Percentiles rank a stretch among this genome's conserved stretches.
Evolutionary conservation across 2,329 filamentous ascomycete species (phyloP).

Genomic region (Botrytis elliptica): DNA sequence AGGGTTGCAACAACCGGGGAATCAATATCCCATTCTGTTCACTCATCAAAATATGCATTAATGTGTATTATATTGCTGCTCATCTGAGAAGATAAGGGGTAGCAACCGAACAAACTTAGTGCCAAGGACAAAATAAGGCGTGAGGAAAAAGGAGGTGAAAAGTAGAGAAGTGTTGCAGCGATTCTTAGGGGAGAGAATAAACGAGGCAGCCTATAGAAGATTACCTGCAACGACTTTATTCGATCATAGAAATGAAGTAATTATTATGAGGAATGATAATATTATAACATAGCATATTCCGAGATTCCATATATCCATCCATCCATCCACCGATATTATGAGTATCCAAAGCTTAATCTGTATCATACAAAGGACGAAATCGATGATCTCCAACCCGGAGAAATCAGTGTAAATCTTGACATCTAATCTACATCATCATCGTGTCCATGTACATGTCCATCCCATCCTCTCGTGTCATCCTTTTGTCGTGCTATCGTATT

Average conservation of each 20-base stretch:
- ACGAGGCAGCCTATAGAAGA: background rate
- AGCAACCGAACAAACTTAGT: background rate
- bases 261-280: conserved; percentile 1
- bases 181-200: background rate
- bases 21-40: background rate
- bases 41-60: background rate
- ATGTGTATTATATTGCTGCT: background rate
- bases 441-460: conserved; percentile 31
- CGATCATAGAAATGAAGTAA: background rate
- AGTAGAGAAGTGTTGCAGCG: background rate
- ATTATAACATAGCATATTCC: background rate
- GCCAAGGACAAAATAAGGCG: background rate
- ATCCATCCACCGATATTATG: background rate
- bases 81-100: background rate
- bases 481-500: conserved; percentile 37
- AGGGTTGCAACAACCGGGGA: background rate
- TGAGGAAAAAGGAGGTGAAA: background rate
- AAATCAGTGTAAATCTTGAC: background rate
- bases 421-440: conserved; percentile 21
- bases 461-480: conserved; percentile 34
- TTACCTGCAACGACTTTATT: background rate
- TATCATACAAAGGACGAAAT: conserved; percentile 2
- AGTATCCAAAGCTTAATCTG: background rate
- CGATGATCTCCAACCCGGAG: background rate
- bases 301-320: background rate